phyloP scores from a whole-genome alignment of 352 stramenopile species.

The Globisporangium lucens region DNA sequence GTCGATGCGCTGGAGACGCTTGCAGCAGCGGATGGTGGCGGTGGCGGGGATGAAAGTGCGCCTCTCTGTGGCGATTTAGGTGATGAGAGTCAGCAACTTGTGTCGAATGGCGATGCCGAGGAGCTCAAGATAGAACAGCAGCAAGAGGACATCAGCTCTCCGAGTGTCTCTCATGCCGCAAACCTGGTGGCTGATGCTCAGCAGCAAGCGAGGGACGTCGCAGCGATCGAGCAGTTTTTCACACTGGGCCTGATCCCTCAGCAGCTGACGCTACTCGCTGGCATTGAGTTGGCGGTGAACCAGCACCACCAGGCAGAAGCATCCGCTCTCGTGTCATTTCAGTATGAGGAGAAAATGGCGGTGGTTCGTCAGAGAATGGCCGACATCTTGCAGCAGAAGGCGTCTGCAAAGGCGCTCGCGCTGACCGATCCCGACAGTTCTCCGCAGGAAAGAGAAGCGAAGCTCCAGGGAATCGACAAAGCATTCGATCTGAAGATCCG shows the following conservation, averaged over 20 bases:
- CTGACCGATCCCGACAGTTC: constrained; percentile 17
- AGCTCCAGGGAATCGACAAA: constrained; percentile 34
- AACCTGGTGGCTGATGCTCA: not conserved
- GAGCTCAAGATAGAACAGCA: not conserved
- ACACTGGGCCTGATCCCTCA: constrained; percentile 38
- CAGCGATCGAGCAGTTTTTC: constrained; percentile 60
- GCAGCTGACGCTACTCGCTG: constrained; percentile 50
- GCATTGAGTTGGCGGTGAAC: constrained; percentile 53
- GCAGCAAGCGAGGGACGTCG: constrained; percentile 47
- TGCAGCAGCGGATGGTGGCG: not conserved
- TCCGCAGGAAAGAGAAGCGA: constrained; percentile 13
- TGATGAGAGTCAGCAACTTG: not conserved
- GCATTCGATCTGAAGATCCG: constrained; percentile 41
- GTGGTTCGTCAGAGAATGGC: constrained; percentile 32
- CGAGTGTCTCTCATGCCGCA: not conserved
- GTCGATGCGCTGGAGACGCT: constrained; percentile 22
- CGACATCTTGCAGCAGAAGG: constrained; percentile 49
- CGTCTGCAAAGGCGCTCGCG: constrained; percentile 33
- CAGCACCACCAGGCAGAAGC: constrained; percentile 53
- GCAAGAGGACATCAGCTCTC: not conserved
- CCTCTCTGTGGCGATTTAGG: not conserved
- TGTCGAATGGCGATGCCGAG: not conserved
- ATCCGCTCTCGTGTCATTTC: constrained; percentile 28
- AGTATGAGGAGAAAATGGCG: constrained; percentile 23
- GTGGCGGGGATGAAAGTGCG: not conserved